Evolutionary conservation across 2,329 filamentous ascomycete genomes (phyloP).

Genomic region (Ophiostoma novo-ulmi): DNA sequence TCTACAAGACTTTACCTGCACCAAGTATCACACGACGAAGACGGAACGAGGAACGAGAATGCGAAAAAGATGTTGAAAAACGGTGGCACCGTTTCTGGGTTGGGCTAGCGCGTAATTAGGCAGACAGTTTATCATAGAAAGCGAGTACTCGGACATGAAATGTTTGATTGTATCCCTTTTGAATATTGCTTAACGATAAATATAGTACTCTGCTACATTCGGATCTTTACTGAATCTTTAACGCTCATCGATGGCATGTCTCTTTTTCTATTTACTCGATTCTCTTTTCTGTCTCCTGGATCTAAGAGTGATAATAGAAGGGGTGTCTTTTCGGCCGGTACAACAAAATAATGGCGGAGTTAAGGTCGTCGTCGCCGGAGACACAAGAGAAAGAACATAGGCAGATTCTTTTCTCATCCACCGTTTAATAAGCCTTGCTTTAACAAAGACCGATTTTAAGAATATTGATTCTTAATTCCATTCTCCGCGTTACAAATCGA

Average conservation of each 20-base stretch:
- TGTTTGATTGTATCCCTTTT: neutral
- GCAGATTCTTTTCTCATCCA: neutral
- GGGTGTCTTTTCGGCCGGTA: neutral
- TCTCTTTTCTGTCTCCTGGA: neutral
- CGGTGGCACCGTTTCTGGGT: neutral
- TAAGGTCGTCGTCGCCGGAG: neutral
- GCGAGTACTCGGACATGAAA: neutral
- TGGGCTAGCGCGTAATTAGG: neutral
- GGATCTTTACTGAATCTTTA: neutral
- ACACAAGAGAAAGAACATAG: neutral
- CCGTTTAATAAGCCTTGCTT: neutral
- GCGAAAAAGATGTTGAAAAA: conserved; percentile 4
- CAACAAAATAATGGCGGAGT: neutral
- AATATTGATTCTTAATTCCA: neutral
- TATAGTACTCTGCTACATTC: neutral
- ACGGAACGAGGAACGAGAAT: conserved; percentile 6
- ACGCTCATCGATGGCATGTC: neutral
- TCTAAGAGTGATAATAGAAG: neutral
- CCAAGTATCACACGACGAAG: neutral
- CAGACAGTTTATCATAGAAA: neutral
- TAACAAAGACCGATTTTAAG: neutral
- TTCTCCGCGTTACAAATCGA: conserved; percentile 8
- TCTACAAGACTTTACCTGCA: too few species aligned
- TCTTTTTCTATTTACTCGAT: neutral
- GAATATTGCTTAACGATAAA: neutral